phyloP scores from a whole-genome alignment of 495 filamentous ascomycete genomes.

The Pseudoneurospora amorphoporcata region DNA sequence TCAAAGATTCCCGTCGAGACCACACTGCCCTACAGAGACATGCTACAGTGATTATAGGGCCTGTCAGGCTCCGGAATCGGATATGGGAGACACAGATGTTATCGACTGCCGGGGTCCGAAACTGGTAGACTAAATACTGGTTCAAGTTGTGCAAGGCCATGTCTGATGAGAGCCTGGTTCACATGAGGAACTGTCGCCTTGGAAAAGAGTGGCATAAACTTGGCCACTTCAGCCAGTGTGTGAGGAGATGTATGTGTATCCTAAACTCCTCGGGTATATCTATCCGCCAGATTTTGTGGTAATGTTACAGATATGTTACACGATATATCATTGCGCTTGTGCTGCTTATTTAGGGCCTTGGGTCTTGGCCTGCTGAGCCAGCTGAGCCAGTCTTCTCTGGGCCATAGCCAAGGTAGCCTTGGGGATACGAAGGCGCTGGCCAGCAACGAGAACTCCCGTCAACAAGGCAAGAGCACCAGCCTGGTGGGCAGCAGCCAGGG shows the following conservation, averaged over 20 bases:
- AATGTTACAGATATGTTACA: not conserved
- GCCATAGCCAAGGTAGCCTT: slow-evolving; percentile 35
- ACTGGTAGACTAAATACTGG: not conserved
- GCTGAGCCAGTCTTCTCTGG: slow-evolving; percentile 25
- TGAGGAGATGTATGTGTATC: not conserved
- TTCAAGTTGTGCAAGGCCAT: not conserved
- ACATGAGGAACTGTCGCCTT: not conserved
- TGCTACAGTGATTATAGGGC: not conserved
- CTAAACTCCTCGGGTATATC: not conserved
- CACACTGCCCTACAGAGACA: not conserved
- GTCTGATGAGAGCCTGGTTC: not conserved
- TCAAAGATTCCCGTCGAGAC: not conserved
- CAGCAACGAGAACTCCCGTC: slow-evolving; percentile 69
- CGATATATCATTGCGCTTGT: not conserved
- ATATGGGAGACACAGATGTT: not conserved
- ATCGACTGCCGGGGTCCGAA: not conserved
- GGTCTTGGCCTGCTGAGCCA: not conserved
- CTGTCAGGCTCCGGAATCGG: not conserved
- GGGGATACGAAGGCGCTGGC: slow-evolving; percentile 44
- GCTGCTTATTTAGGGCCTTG: not conserved
- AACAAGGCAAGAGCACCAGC: slow-evolving; percentile 80
- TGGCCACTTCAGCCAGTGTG: not conserved
- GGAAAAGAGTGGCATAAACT: not conserved
- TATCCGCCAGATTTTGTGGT: not conserved
- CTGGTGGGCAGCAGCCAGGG: slow-evolving; percentile 84